Base-by-base conservation (phyloP, 768 basidiomycete species). In the Collybia mongolica region DNA sequence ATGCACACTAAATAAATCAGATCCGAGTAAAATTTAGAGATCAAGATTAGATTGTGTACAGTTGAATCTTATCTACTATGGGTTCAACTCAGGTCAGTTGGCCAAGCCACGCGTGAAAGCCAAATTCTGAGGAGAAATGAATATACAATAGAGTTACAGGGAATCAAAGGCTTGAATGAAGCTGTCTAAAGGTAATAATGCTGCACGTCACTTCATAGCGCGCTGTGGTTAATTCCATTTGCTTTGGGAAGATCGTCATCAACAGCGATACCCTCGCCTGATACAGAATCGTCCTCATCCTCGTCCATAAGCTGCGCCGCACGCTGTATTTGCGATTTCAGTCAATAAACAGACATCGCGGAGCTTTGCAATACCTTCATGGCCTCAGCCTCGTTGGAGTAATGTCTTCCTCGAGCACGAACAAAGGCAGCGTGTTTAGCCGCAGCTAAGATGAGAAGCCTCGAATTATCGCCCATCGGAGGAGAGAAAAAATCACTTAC, bases 301-400 rank as follows among this genome's bases (percentile, higher is more conserved):
- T 82, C 75, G 0, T 79, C 82, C 66, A 84, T 76, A 44, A 91
- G 65, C 55, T 76, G 67, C 49, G 79, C 75, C 20, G 89, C 88
- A 48, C 77, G 80, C 89, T 91, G 61, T 6, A 12, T 32, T 32
- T 3, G 42, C 35, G 44, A 6, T 38, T 41, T 58, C 51, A 51
- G 24, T 22, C 46, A 56, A 44, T 39, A 26, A 43, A 40, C 40
- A 15, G 7, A 19, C 8, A 40, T 11, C 43, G 35, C 2, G 35
- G 17, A 39, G 43, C 17, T 38, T 39, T n/a, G 43, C 42, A 66
- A 40, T 67, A 87, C 90, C 83, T 93, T 93, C 92, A 94, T 93
- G 15, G 90, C 92, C 63, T 93, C 88, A 1, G 89, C 92, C 63
- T 94, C 92, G 44, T 93, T 93, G 5, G 90, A 92, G 59, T 93